Conservation (phyloP, 257 asterid species). For the Primulina tabacum region DNA sequence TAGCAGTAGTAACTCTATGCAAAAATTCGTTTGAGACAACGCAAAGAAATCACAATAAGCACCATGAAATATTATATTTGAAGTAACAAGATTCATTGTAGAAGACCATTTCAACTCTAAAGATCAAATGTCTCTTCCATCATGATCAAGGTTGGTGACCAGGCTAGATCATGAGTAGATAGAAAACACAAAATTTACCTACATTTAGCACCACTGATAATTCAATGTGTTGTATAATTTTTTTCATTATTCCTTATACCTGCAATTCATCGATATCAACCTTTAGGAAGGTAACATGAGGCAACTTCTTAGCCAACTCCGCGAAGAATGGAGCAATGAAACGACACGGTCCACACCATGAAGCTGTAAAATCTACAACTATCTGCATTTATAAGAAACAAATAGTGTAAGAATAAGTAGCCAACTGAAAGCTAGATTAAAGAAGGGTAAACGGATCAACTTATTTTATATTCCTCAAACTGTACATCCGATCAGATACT, state of each 20-base stretch:
- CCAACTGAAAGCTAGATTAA: neutral
- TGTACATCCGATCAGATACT: too few species aligned
- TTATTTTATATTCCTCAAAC: neutral
- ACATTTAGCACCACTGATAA: neutral
- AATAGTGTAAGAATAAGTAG: too few species aligned
- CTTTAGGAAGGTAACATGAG: constrained; percentile 69
- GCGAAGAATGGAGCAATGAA: constrained; percentile 81
- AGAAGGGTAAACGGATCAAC: neutral
- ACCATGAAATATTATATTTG: too few species aligned
- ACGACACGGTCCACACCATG: constrained; percentile 97
- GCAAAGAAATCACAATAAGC: too few species aligned
- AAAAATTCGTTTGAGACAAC: too few species aligned
- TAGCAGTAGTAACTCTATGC: neutral
- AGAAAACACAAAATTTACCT: neutral
- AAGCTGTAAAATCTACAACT: constrained; percentile 91
- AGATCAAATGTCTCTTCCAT: neutral
- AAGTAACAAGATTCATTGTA: too few species aligned
- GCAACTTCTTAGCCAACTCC: constrained; percentile 78
- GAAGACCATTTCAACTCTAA: neutral
- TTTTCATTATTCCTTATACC: constrained; percentile 30
- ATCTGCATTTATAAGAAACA: constrained; percentile 40
- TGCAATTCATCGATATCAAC: constrained; percentile 88
- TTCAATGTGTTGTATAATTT: neutral
- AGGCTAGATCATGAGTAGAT: neutral
- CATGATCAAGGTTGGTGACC: neutral